These are phyloP conservation scores for Calonectria naviculata DNA, from an alignment of 2,329 filamentous ascomycete genomes.

Conservation along the genomic window DNA sequence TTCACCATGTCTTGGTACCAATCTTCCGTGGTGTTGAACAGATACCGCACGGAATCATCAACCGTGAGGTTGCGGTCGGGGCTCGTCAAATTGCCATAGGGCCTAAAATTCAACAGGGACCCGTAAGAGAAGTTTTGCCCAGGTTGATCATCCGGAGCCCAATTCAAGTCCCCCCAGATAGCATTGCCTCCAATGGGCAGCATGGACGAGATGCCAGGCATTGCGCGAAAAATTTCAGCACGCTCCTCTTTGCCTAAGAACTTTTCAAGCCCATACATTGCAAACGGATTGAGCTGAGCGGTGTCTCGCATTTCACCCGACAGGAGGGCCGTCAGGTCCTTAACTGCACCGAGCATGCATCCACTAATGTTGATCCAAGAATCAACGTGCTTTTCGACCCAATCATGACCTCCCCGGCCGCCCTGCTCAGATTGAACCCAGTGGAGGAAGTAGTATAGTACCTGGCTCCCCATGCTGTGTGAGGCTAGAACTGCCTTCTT, in stretches of 20 bases:
- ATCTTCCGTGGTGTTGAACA: constrained; percentile 80
- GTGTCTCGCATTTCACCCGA: constrained; percentile 99
- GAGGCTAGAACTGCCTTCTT: constrained; percentile 89
- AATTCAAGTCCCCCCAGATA: constrained; percentile 91
- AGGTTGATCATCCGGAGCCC: constrained; percentile 87
- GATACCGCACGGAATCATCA: constrained; percentile 78
- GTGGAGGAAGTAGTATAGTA: constrained; percentile 85
- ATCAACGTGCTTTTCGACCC: constrained; percentile 92
- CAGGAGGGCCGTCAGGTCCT: constrained; percentile 88
- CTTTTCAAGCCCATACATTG: constrained; percentile 95
- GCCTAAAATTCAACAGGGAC: constrained; percentile 85
- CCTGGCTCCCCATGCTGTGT: constrained; percentile 98
- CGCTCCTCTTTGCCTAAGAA: constrained; percentile 92
- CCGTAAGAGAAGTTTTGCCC: constrained; percentile 81
- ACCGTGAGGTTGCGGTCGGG: constrained; percentile 84
- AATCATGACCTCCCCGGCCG: constrained; percentile 83
- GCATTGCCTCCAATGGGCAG: constrained; percentile 92
- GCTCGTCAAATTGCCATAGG: constrained; percentile 70
- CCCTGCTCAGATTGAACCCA: constrained; percentile 84
- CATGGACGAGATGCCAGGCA: constrained; percentile 98
- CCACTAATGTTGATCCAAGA: constrained; percentile 99
- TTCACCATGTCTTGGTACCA: constrained; percentile 86
- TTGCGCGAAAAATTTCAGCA: constrained; percentile 92
- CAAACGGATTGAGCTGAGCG: constrained; percentile 94
- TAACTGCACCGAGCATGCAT: constrained; percentile 95